Conservation (phyloP, 305 asterid genomes). For the Plantago coronopus region DNA sequence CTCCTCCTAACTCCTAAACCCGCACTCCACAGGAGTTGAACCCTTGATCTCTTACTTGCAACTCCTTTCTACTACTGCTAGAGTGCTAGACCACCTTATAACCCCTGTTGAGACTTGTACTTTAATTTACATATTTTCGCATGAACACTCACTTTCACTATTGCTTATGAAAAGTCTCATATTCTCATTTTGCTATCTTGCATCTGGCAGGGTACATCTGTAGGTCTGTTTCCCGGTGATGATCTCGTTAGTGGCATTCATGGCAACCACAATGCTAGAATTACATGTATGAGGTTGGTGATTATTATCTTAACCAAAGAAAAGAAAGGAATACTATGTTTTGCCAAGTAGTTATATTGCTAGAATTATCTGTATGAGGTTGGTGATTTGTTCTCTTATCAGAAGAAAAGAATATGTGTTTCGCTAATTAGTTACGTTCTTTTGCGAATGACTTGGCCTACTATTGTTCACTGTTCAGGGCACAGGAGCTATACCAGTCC, state of each 20-base stretch:
- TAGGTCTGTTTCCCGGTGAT: slow-evolving; percentile 32
- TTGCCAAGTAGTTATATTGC: slow-evolving; percentile 22
- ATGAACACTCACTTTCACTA: too few relatives aligned
- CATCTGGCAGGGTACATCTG: slow-evolving; percentile 48
- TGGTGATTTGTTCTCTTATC: slow-evolving; percentile 8
- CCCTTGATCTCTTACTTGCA: too few relatives aligned
- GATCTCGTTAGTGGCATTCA: slow-evolving; percentile 25
- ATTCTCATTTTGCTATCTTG: not conserved
- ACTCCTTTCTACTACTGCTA: too few relatives aligned
- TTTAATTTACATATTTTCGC: too few relatives aligned
- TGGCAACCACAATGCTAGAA: slow-evolving; percentile 62
- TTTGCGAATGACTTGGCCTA: not conserved
- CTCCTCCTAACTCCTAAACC: too few relatives aligned
- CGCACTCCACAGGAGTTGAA: too few relatives aligned
- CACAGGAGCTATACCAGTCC: too few relatives aligned
- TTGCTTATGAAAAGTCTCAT: not conserved
- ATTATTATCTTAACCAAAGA: not conserved
- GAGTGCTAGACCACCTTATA: too few relatives aligned
- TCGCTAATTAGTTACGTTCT: not conserved
- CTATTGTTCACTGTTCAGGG: too few relatives aligned
- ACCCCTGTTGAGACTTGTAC: too few relatives aligned
- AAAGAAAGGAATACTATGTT: too few relatives aligned
- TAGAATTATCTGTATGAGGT: slow-evolving; percentile 77
- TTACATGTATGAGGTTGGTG: slow-evolving; percentile 69
- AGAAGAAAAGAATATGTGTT: too few relatives aligned